phyloP scores from a whole-genome alignment of 1,139 yeast species.

The Saccharomyces hybrid region DNA sequence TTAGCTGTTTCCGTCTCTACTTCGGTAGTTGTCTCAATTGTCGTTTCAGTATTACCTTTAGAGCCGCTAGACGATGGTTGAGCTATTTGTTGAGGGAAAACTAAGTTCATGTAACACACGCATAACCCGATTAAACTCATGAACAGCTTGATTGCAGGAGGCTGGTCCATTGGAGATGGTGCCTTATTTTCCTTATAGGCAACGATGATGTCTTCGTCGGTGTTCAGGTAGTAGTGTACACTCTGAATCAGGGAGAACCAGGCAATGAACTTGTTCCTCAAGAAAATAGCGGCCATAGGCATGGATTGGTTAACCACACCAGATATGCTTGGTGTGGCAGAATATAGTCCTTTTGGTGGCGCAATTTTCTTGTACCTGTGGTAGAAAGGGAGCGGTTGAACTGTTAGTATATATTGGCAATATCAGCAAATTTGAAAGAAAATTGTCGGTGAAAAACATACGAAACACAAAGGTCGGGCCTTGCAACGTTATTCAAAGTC shows the following conservation, averaged over 20 bases:
- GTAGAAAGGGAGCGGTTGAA: not conserved
- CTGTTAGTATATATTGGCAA: slow-evolving; percentile 5
- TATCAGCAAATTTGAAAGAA: not conserved
- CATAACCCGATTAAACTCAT: slow-evolving; percentile 42
- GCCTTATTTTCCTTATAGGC: slow-evolving; percentile 27
- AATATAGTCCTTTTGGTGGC: slow-evolving; percentile 42
- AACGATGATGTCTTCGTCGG: slow-evolving; percentile 19
- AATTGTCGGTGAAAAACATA: slow-evolving; percentile 30
- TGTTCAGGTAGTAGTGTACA: slow-evolving; percentile 25
- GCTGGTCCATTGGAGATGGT: slow-evolving; percentile 31
- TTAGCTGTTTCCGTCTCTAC: not conserved
- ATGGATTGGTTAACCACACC: slow-evolving; percentile 46
- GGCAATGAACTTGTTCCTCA: slow-evolving; percentile 35
- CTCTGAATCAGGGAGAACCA: slow-evolving; percentile 31
- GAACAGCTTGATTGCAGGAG: slow-evolving; percentile 41
- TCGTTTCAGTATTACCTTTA: not conserved
- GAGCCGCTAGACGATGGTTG: slow-evolving; percentile 12
- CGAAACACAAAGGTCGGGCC: slow-evolving; percentile 35
- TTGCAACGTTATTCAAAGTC: slow-evolving; percentile 28
- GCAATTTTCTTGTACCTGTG: slow-evolving; percentile 34
- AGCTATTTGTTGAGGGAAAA: slow-evolving; percentile 29
- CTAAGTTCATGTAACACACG: slow-evolving; percentile 48
- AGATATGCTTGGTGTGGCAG: slow-evolving; percentile 33
- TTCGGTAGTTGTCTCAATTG: not conserved
- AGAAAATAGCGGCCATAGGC: slow-evolving; percentile 65